phyloP scores from a whole-genome alignment of 768 basidiomycete genomes.

The Myochromella boudieri region DNA sequence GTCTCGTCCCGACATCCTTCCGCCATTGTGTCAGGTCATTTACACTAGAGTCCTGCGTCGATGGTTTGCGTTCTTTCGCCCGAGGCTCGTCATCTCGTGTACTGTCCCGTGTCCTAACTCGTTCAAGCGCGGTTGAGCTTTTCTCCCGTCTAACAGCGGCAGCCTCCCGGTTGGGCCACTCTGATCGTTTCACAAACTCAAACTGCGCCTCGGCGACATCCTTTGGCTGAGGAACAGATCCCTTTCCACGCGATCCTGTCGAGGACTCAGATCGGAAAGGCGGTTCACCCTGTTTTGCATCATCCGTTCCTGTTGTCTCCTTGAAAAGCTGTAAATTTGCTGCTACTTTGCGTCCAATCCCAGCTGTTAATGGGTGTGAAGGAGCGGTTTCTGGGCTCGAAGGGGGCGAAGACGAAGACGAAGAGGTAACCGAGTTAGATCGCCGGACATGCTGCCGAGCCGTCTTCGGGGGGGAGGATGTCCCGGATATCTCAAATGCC shows the following conservation, averaged over 20 bases:
- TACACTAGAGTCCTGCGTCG: conserved; percentile 42
- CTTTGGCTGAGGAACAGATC: conserved; percentile 40
- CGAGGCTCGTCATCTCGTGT: conserved; percentile 28
- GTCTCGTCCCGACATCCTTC: conserved; percentile 43
- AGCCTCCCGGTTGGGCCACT: conserved; percentile 81
- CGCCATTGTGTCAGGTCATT: conserved; percentile 58
- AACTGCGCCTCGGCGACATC: conserved; percentile 69
- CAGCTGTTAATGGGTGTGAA: conserved; percentile 33
- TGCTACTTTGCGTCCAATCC: conserved; percentile 81
- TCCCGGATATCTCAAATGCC: conserved; percentile 6
- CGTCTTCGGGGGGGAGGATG: conserved; percentile 29
- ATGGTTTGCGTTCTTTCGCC: conserved; percentile 35
- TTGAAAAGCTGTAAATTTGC: conserved; percentile 82
- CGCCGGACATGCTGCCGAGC: conserved; percentile 33
- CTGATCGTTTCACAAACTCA: conserved; percentile 81
- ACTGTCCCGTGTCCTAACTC: conserved; percentile 52
- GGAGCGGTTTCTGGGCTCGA: conserved; percentile 26
- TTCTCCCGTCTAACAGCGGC: conserved; percentile 69
- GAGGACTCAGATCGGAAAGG: conserved; percentile 29
- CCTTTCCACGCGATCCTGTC: conserved; percentile 25
- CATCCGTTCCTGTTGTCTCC: conserved; percentile 53
- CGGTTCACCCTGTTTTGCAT: conserved; percentile 27
- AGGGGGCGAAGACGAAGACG: conserved; percentile 34
- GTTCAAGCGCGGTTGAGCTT: conserved; percentile 61
- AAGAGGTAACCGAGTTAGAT: conserved; percentile 30